These are phyloP conservation scores for Cryptosporidium meleagridis DNA, from an alignment of 169 alveolate species.

Conservation along the genomic window DNA sequence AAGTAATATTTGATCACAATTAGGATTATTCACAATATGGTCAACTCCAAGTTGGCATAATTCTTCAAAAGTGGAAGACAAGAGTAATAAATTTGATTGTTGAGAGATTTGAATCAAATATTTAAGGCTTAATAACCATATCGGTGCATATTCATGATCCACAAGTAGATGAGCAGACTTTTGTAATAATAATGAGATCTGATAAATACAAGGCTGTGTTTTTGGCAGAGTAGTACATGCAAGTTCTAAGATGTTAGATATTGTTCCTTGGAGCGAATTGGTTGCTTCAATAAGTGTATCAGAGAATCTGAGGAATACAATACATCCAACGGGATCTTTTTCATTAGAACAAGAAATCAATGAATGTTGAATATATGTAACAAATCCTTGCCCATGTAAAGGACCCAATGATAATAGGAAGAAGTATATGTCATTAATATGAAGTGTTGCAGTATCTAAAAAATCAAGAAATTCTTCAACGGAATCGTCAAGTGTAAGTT, in stretches of 20 bases:
- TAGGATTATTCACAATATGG: conserved; percentile 26
- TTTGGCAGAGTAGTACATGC: conserved; percentile 39
- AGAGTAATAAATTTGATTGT: not conserved
- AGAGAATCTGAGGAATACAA: conserved; percentile 53
- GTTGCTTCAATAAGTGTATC: conserved; percentile 61
- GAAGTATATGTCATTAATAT: conserved; percentile 64
- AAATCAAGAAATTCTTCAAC: conserved; percentile 54
- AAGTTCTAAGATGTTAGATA: conserved; percentile 38
- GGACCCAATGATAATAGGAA: conserved; percentile 50
- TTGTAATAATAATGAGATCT: conserved; percentile 31
- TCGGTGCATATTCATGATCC: not conserved
- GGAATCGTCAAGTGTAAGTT: conserved; percentile 20
- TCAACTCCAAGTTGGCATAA: conserved; percentile 62
- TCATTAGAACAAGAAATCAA: conserved; percentile 43
- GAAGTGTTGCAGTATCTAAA: conserved; percentile 58
- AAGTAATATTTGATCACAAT: conserved; percentile 48
- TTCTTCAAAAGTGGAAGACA: conserved; percentile 56
- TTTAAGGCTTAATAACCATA: conserved; percentile 41
- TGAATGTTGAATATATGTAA: conserved; percentile 62
- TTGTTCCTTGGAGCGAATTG: conserved; percentile 48
- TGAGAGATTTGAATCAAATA: conserved; percentile 51
- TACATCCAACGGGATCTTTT: conserved; percentile 62
- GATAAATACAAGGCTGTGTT: conserved; percentile 63
- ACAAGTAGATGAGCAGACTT: conserved; percentile 52
- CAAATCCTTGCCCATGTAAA: conserved; percentile 24